A percentile compares a stretch with the other conserved stretches of the same genome.
phyloP scores from a whole-genome alignment of 2,329 filamentous ascomycete genomes.

The Cladophialophora psammophila region DNA sequence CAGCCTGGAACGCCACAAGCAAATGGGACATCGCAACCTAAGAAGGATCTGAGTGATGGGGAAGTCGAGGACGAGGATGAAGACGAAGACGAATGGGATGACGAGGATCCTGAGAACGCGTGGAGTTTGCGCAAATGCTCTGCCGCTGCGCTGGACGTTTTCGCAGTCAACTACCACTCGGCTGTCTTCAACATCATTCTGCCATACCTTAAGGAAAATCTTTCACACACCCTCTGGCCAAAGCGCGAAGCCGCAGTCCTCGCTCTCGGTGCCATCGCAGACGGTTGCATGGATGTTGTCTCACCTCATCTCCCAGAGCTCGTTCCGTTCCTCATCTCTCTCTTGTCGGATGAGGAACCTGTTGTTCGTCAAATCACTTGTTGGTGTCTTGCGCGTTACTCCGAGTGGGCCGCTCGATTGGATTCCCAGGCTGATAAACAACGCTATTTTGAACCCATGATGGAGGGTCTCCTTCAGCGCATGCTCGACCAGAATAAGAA shows the following conservation, averaged over 20 bases:
- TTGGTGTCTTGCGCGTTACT: slow-evolving; percentile 95
- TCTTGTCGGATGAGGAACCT: slow-evolving; percentile 83
- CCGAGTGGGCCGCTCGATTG: slow-evolving; percentile 85
- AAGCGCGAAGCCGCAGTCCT: slow-evolving; percentile 93
- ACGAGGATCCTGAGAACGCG: slow-evolving; percentile 80
- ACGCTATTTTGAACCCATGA: slow-evolving; percentile 90
- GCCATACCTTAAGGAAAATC: slow-evolving; percentile 88
- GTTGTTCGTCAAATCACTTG: slow-evolving; percentile 97
- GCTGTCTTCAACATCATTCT: slow-evolving; percentile 90
- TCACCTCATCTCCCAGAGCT: slow-evolving; percentile 89
- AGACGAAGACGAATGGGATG: slow-evolving; percentile 70
- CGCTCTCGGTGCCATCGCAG: slow-evolving; percentile 90
- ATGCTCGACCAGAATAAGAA: slow-evolving; percentile 99
- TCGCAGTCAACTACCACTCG: slow-evolving; percentile 86
- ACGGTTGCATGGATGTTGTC: slow-evolving; percentile 90
- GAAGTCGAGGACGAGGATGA: slow-evolving; percentile 80
- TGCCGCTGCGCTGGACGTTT: slow-evolving; percentile 90
- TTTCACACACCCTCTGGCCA: slow-evolving; percentile 88
- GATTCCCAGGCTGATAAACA: slow-evolving; percentile 71
- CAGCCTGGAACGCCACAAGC: slow-evolving; percentile 49
- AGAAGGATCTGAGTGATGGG: slow-evolving; percentile 82
- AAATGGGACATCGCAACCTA: slow-evolving; percentile 63
- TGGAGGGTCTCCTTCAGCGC: slow-evolving; percentile 91
- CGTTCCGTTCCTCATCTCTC: slow-evolving; percentile 85
- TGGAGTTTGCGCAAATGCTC: slow-evolving; percentile 99